phyloP scores from a whole-genome alignment of 257 asterid species.

The Orobanche coerulescens region DNA sequence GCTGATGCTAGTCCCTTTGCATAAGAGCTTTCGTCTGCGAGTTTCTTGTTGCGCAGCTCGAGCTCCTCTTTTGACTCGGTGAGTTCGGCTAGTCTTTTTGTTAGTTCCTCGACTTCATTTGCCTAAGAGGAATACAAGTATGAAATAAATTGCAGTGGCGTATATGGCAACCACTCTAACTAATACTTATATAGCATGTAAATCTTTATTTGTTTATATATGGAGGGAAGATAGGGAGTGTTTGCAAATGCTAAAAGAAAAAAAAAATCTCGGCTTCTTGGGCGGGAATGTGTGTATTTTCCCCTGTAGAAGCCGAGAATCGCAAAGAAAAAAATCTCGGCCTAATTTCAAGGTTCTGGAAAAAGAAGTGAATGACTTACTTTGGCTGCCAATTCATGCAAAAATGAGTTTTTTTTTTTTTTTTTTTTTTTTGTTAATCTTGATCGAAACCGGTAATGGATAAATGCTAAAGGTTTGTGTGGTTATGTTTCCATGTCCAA shows the following conservation, averaged over 20 bases:
- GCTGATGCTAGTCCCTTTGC: slow-evolving; percentile 99
- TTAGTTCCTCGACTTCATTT: slow-evolving; percentile 61
- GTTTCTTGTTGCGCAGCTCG: slow-evolving; percentile 72
- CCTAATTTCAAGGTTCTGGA: no score
- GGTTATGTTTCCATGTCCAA: no score
- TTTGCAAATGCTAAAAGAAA: no score
- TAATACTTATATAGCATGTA: not conserved
- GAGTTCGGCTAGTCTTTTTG: slow-evolving; percentile 43
- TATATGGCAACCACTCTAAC: no score
- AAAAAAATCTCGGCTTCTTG: no score
- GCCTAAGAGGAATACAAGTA: slow-evolving; percentile 37
- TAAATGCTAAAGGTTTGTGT: not conserved
- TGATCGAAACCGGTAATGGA: not conserved
- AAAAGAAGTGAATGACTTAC: no score
- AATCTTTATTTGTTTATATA: not conserved
- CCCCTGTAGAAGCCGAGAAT: no score
- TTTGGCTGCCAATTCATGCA: no score
- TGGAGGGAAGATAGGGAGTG: not conserved
- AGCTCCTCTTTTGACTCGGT: slow-evolving; percentile 61
- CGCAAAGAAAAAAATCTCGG: no score
- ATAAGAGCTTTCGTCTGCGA: slow-evolving; percentile 87
- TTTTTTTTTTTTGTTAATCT: no score
- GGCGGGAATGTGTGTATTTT: no score
- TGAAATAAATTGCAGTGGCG: slow-evolving; percentile 11
- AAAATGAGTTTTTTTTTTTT: no score